A percentile compares a stretch with the other conserved stretches of the same genome.
Evolutionary conservation across 2,329 filamentous ascomycete genomes (phyloP).

Genomic region (Aspergillus sp.): DNA sequence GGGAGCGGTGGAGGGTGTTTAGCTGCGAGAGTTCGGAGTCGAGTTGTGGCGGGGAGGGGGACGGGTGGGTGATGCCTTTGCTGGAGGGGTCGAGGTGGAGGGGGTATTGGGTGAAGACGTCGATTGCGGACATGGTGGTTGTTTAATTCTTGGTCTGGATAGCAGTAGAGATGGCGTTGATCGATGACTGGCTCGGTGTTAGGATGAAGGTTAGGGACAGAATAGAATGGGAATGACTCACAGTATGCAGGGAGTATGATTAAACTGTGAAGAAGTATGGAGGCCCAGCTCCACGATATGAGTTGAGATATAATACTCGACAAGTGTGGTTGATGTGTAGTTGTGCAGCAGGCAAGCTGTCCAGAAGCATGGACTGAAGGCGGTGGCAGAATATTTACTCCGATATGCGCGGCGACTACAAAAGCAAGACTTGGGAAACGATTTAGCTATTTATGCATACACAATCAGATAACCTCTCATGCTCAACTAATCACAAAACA

Average conservation of each 20-base stretch:
- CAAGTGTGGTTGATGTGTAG: background rate
- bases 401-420: background rate
- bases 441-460: too few species aligned
- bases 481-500: background rate
- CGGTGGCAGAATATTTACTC: slow-evolving; percentile 15
- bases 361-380: slow-evolving; percentile 14
- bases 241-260: too few species aligned
- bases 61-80: slow-evolving; percentile 60
- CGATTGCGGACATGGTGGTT: slow-evolving; percentile 24
- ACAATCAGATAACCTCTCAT: too few species aligned
- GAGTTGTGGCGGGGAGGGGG: slow-evolving; percentile 37
- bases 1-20: slow-evolving; percentile 67
- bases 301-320: too few species aligned
- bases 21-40: slow-evolving; percentile 62
- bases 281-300: too few species aligned
- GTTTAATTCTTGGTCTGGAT: background rate
- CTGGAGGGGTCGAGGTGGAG: slow-evolving; percentile 73
- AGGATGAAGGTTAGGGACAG: background rate
- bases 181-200: background rate
- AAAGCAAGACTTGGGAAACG: background rate
- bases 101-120: slow-evolving; percentile 68
- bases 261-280: too few species aligned
- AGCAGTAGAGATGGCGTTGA: background rate
- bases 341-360: slow-evolving; percentile 15
- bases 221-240: background rate